Percentiles rank a stretch among this genome's conserved stretches.
These are phyloP conservation scores for Symbiodinium natans DNA, from an alignment of 73 alveolate genomes.

Conservation along the genomic window DNA sequence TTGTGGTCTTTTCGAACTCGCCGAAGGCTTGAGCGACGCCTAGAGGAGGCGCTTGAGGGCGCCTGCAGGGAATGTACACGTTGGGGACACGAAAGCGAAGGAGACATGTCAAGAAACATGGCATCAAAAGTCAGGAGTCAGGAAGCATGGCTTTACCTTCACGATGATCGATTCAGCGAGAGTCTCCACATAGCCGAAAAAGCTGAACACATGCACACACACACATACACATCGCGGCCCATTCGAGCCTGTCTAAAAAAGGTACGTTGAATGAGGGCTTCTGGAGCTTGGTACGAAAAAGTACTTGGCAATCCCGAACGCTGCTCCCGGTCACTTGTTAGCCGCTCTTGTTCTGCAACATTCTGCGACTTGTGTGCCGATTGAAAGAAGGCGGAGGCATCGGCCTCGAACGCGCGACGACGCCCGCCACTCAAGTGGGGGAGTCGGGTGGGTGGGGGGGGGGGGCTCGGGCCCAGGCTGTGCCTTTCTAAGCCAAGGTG, in stretches of 20 bases:
- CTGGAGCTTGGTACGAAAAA: too few relatives aligned
- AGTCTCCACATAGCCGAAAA: background rate
- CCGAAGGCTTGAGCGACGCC: constrained; percentile 60
- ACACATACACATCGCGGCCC: too few relatives aligned
- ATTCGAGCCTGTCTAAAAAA: background rate
- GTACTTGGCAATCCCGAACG: too few relatives aligned
- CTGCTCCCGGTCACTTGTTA: too few relatives aligned
- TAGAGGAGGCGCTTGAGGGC: constrained; percentile 22
- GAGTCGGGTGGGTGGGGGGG: too few relatives aligned
- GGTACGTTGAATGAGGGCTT: too few relatives aligned
- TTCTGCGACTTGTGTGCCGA: too few relatives aligned
- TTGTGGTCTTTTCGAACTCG: background rate
- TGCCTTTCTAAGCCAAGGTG: background rate
- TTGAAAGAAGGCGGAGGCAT: background rate
- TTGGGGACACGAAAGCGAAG: background rate
- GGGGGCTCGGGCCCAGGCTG: too few relatives aligned
- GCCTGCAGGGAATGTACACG: background rate
- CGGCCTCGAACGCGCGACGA: background rate
- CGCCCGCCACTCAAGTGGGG: too few relatives aligned
- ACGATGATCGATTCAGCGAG: background rate
- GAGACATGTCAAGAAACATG: background rate
- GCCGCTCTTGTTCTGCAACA: too few relatives aligned
- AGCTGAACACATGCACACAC: background rate
- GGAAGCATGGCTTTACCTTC: background rate
- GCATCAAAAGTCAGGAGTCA: background rate